Evolutionary conservation across 169 alveolate species (phyloP), one percentile per base, ranked within the genome.

Genomic region (Babesia bigemina): DNA sequence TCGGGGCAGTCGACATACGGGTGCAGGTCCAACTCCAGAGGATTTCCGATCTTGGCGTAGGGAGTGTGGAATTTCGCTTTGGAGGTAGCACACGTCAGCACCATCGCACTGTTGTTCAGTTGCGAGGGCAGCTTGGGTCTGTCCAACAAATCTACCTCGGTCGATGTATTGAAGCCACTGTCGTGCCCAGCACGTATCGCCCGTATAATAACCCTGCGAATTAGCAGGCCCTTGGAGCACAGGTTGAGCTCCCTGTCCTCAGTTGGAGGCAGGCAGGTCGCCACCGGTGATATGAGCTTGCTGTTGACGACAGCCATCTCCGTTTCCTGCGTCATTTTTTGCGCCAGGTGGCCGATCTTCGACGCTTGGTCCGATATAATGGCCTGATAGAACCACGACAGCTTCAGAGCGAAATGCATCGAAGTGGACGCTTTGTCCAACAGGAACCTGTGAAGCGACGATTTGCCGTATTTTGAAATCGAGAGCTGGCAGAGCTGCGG

Each of bases 261-360:
- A 22, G 58, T 42, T 7, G 73, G 83, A 19, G 59, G 28, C 7
- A n/a, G 42, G 14, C 73, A 67, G 47, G 22, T n/a, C 4, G 77
- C 12, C 11, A 63, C 28, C 47, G 90, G 86, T 3, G 86, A 70
- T n/a, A 76, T 88, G 39, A 90, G 91, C 48, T 93, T 93, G 75
- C 95, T 84, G 85, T 94, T 94, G 28, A 94, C 97, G 21, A 94
- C 95, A 36, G 97, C 97, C 97, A 94, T 94, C 42, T 94, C 97
- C 8, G 92, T 90, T 63, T 94, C 97, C 74, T 92, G 96, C 28
- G 89, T 85, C 93, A 94, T 88, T 84, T 90, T 89, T 67, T 89
- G 96, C 42, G 97, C 92, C 52, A 90, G 72, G 24, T 88, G 91
- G 28, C 88, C 91, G 39, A 85, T 66, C 24, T 90, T 69, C 24